A percentile compares a stretch with the other conserved stretches of the same genome.
phyloP scores from a whole-genome alignment of 2,329 filamentous ascomycete species.

The Pseudogymnoascus sp. region DNA sequence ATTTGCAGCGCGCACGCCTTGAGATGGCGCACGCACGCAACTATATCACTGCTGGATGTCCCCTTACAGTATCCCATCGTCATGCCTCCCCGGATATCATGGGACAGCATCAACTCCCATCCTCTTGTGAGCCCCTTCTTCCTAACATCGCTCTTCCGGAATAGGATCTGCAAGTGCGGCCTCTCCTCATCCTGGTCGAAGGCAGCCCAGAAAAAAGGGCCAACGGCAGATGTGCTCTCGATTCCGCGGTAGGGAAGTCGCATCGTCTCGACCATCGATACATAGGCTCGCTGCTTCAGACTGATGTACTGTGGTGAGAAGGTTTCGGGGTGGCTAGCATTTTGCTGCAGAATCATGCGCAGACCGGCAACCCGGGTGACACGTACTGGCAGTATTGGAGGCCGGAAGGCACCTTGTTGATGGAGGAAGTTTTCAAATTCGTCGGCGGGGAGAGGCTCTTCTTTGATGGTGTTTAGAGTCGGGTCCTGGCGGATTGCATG shows the following conservation, averaged over 20 bases:
- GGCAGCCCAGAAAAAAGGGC: slow-evolving; percentile 57
- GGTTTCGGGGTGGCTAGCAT: slow-evolving; percentile 51
- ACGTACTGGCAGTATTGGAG: slow-evolving; percentile 21
- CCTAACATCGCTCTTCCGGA: slow-evolving; percentile 59
- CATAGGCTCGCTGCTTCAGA: slow-evolving; percentile 43
- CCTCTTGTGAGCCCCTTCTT: slow-evolving; percentile 58
- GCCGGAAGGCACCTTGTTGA: slow-evolving; percentile 26
- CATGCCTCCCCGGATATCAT: slow-evolving; percentile 48
- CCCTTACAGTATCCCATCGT: slow-evolving; percentile 59
- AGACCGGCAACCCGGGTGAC: slow-evolving; percentile 14
- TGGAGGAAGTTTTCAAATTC: slow-evolving; percentile 30
- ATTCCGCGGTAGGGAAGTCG: slow-evolving; percentile 52
- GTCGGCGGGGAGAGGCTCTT: slow-evolving; percentile 27
- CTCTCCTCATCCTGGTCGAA: slow-evolving; percentile 51
- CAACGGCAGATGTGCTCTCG: slow-evolving; percentile 53
- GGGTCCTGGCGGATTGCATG: slow-evolving; percentile 22
- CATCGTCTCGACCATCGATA: slow-evolving; percentile 49
- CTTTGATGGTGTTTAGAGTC: slow-evolving; percentile 24
- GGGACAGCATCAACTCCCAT: slow-evolving; percentile 58
- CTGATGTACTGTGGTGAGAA: slow-evolving; percentile 52
- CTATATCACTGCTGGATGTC: slow-evolving; percentile 51
- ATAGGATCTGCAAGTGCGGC: slow-evolving; percentile 55
- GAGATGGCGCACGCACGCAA: slow-evolving; percentile 44
- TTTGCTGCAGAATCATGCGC: slow-evolving; percentile 20
- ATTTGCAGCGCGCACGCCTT: slow-evolving; percentile 45